Evolutionary conservation across 1,139 yeast species (phyloP), one percentile per base, ranked within the genome.

Genomic region (Sugiyamaella xylanicola): DNA sequence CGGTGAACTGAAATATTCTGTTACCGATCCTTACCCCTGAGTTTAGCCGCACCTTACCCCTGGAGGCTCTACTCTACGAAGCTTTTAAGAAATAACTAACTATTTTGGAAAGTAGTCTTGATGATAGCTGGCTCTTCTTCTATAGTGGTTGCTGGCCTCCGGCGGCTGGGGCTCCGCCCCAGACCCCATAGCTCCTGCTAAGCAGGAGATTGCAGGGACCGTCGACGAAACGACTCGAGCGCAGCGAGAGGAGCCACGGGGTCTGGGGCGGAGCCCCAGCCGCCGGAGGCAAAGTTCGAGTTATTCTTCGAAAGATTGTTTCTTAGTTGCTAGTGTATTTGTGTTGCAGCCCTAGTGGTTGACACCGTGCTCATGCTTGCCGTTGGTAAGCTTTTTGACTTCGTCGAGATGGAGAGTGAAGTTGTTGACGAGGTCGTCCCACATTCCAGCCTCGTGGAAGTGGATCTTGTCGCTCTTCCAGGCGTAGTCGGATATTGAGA

Each of bases 391-490:
- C 19, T 46, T 46, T 21, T 46, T 46, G 35, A 46, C 50, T n/a
- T 46, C 50, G n/a, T 46, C 50, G 9, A 46, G 21, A 46, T 46
- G 43, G 2, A 21, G 19, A 15, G 50, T 36, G 17, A 46, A 46
- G 43, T 46, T 29, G 22, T 46, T 37, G 4, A 46, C 50, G 8
- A 46, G 22, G 22, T 46, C 43, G 15, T 46, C 50, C 50, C 50
- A 46, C 50, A 46, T 46, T 2, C 13, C 32, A 11, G 41, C 21
- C 3, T 46, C 50, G 19, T 46, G 50, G 41, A 46, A 46, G 29
- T 46, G 50, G 15, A 46, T 46, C 21, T 46, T 46, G 19, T 21
- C 19, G 17, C 50, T 46, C 41, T 46, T 46, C 50, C 50, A 46
- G 7, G 50, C 50, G 15, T 36, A 46, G 29, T 46, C 50, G 13